Evolutionary conservation across 1,139 yeast species (phyloP).

Genomic region (Yamadazyma siamensis): DNA sequence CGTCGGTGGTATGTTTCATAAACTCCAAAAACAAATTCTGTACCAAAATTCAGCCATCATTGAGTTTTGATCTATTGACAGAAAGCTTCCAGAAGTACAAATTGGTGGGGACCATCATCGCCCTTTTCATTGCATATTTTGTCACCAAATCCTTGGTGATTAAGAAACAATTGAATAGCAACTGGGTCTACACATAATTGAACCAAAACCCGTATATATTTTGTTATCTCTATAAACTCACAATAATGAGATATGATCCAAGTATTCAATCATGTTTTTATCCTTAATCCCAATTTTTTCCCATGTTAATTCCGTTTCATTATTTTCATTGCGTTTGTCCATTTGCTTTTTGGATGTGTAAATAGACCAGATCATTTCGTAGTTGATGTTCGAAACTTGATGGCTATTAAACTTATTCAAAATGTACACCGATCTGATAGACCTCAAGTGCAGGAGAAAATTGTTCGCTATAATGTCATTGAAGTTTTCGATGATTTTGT

Average conservation of each 20-base stretch:
- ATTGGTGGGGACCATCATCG: conserved; percentile 57
- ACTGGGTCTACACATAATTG: conserved; percentile 32
- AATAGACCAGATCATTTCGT: conserved; percentile 42
- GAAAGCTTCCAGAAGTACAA: conserved; percentile 65
- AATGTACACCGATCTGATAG: conserved; percentile 23
- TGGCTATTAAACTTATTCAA: conserved; percentile 36
- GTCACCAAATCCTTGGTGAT: conserved; percentile 59
- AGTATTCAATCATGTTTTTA: conserved; percentile 21
- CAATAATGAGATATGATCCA: conserved; percentile 11
- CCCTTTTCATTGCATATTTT: conserved; percentile 43
- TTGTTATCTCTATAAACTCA: conserved; percentile 13
- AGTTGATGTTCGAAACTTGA: conserved; percentile 36
- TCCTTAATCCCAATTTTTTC: conserved; percentile 25
- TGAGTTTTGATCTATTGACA: conserved; percentile 75
- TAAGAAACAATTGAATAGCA: conserved; percentile 40
- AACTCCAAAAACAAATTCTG: conserved; percentile 70
- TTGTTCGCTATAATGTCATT: conserved; percentile 17
- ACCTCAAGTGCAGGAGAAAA: conserved; percentile 8
- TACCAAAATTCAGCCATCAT: conserved; percentile 75
- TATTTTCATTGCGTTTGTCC: conserved; percentile 7
- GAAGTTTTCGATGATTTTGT: conserved; percentile 29
- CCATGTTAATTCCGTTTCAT: conserved; percentile 23
- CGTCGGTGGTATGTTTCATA: conserved; percentile 64
- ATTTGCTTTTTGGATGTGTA: conserved; percentile 24
- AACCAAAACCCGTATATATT: conserved; percentile 12